Conservation (phyloP, 441 rosid species). For the Geranium incanum region DNA sequence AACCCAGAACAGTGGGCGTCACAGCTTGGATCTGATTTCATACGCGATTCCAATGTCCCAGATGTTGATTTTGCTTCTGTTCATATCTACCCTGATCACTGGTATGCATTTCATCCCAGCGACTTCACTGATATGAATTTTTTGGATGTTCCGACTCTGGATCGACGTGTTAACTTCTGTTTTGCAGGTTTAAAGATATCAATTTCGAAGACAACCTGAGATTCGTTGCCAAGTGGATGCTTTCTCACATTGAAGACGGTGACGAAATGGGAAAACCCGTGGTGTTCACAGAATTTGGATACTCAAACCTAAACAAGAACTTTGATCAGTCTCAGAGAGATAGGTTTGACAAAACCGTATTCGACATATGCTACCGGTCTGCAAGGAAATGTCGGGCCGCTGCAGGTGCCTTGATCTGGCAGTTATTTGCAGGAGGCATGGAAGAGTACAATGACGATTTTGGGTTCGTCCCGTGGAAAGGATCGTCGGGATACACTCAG, state of each 20-base stretch:
- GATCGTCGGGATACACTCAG: constrained; percentile 41
- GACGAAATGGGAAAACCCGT: constrained; percentile 75
- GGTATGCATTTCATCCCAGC: constrained; percentile 38
- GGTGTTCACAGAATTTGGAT: constrained; percentile 75
- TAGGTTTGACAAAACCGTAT: constrained; percentile 41
- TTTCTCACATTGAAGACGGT: constrained; percentile 79
- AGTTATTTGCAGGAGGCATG: constrained; percentile 63
- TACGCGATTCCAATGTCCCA: constrained; percentile 51
- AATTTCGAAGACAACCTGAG: constrained; percentile 54
- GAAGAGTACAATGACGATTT: constrained; percentile 74
- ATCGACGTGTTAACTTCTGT: background rate
- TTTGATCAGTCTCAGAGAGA: constrained; percentile 55
- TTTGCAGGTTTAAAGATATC: constrained; percentile 51
- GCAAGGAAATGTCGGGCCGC: constrained; percentile 63
- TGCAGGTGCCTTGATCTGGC: constrained; percentile 80
- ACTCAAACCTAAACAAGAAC: constrained; percentile 62
- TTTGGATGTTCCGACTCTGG: no score
- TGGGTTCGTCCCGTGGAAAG: constrained; percentile 70
- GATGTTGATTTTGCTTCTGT: constrained; percentile 78
- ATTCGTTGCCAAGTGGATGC: constrained; percentile 59
- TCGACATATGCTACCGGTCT: constrained; percentile 50
- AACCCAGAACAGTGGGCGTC: constrained; percentile 81
- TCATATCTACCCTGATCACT: constrained; percentile 90
- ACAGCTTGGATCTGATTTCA: constrained; percentile 74
- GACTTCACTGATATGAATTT: background rate